Conservation (phyloP, 805 yeast species). For the Wickerhamomyces ciferrii region DNA sequence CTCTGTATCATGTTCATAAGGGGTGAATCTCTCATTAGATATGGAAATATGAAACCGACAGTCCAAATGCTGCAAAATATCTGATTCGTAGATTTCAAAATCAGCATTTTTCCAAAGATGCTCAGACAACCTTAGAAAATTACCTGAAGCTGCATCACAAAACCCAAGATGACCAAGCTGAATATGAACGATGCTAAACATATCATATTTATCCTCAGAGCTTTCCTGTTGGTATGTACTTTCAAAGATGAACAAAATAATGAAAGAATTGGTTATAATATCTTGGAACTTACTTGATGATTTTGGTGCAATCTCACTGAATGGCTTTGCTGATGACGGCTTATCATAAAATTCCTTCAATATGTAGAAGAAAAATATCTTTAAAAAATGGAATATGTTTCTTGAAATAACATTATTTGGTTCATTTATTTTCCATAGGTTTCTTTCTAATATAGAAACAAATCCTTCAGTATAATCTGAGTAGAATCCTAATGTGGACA, state of each 20-base stretch:
- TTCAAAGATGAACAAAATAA: background rate
- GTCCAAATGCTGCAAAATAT: conserved; percentile 68
- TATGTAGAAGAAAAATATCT: conserved; percentile 42
- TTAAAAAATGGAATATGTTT: conserved; percentile 27
- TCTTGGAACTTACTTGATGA: conserved; percentile 35
- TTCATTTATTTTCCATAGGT: conserved; percentile 29
- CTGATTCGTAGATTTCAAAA: conserved; percentile 48
- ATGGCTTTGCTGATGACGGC: conserved; percentile 19
- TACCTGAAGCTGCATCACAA: conserved; percentile 63
- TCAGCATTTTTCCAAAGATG: conserved; percentile 40
- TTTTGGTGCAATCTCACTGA: conserved; percentile 35
- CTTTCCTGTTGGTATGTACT: background rate
- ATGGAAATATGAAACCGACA: conserved; percentile 74
- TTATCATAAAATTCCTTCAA: conserved; percentile 19
- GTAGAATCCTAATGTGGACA: conserved; percentile 48
- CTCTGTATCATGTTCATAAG: conserved; percentile 59
- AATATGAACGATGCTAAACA: conserved; percentile 62
- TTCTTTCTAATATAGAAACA: conserved; percentile 19
- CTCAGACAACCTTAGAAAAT: conserved; percentile 57
- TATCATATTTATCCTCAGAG: conserved; percentile 30
- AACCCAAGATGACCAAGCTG: conserved; percentile 62
- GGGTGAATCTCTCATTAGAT: conserved; percentile 51
- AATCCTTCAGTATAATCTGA: conserved; percentile 43
- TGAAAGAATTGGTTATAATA: background rate
- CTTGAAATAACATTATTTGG: conserved; percentile 9